Conservation (phyloP, 1,284 basidiomycete species). For the Phylloporus sp. region DNA sequence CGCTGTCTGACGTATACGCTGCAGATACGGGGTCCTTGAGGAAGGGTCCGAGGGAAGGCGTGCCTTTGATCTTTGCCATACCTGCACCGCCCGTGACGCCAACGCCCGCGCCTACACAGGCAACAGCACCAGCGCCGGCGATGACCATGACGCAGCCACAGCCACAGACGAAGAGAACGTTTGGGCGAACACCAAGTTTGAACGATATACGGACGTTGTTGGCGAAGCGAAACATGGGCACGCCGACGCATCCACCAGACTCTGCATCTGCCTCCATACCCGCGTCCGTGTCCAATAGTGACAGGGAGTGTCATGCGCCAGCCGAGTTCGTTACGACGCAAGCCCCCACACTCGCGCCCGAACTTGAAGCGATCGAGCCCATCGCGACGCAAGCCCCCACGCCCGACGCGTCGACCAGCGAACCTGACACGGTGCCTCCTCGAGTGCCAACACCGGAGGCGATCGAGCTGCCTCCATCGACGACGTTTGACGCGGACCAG, state of each 20-base stretch:
- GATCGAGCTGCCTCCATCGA: too few species aligned
- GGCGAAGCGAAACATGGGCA: slow-evolving; percentile 11
- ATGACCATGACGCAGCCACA: too few species aligned
- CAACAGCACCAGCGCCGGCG: neutral
- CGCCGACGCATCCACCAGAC: neutral
- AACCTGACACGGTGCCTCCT: too few species aligned
- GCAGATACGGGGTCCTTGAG: too few species aligned
- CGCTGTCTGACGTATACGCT: too few species aligned
- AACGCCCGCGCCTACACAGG: neutral
- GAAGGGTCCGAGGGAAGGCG: neutral
- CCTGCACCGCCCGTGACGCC: slow-evolving; percentile 1
- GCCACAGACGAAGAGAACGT: neutral
- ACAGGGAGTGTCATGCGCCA: neutral
- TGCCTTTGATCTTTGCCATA: neutral
- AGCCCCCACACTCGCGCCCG: too few species aligned
- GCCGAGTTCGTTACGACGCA: too few species aligned
- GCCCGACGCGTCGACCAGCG: too few species aligned
- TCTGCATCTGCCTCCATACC: neutral
- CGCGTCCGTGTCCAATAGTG: neutral
- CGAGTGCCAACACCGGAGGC: too few species aligned
- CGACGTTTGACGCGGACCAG: too few species aligned
- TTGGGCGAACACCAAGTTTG: slow-evolving; percentile 20
- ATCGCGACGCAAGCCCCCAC: too few species aligned
- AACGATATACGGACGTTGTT: slow-evolving; percentile 24
- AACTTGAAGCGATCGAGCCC: too few species aligned